phyloP scores from a whole-genome alignment of 371 early-diverging fungal genomes.

The Hamiltosporidium tvaerminnensis region DNA sequence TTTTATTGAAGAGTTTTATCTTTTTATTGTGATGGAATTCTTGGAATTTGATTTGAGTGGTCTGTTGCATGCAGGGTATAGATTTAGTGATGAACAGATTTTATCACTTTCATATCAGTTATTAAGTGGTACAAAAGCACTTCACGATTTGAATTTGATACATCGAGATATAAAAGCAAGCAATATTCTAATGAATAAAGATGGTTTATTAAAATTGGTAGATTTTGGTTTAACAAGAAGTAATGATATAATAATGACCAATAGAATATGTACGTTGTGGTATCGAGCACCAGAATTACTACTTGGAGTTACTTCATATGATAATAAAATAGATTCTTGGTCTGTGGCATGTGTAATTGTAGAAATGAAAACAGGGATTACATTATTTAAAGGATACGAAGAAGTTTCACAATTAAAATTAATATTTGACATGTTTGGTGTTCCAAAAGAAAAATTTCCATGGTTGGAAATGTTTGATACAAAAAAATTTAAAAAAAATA shows the following conservation, averaged over 20 bases:
- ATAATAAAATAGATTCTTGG: slow-evolving; percentile 85
- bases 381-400: neutral
- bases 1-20: slow-evolving; percentile 59
- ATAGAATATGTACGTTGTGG: slow-evolving; percentile 78
- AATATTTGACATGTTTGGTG: slow-evolving; percentile 14
- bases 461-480: slow-evolving; percentile 21
- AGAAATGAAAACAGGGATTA: slow-evolving; percentile 58
- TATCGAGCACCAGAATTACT: slow-evolving; percentile 90
- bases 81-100: slow-evolving; percentile 55
- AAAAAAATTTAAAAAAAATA: slow-evolving; percentile 4
- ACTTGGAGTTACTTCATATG: slow-evolving; percentile 65
- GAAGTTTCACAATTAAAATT: neutral
- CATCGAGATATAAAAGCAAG: slow-evolving; percentile 46
- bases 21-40: slow-evolving; percentile 72
- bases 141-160: slow-evolving; percentile 59
- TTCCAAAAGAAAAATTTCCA: slow-evolving; percentile 18
- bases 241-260: slow-evolving; percentile 56
- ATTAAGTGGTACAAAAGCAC: slow-evolving; percentile 62
- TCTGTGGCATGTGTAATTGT: slow-evolving; percentile 80
- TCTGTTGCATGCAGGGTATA: slow-evolving; percentile 29
- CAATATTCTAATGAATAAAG: slow-evolving; percentile 58
- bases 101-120: slow-evolving; percentile 58
- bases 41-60: slow-evolving; percentile 55
- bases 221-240: slow-evolving; percentile 80
- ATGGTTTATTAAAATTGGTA: slow-evolving; percentile 64